phyloP scores from a whole-genome alignment of 352 stramenopile genomes.

The Lagenidium sp. region DNA sequence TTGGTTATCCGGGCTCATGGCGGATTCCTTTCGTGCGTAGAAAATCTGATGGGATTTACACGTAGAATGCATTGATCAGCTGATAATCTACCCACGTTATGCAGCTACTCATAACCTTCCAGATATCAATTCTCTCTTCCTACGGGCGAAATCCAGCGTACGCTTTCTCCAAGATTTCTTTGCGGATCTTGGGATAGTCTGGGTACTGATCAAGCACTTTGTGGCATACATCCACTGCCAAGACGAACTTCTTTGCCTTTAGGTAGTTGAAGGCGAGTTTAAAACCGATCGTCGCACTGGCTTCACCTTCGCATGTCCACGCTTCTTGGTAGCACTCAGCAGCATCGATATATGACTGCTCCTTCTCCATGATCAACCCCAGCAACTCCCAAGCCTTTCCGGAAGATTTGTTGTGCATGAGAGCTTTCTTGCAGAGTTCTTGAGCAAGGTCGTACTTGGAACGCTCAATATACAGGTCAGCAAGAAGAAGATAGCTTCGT shows the following conservation, averaged over 20 bases:
- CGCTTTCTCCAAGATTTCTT: conserved; percentile 92
- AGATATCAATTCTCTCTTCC: background rate
- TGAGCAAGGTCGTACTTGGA: conserved; percentile 92
- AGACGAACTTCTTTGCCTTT: conserved; percentile 88
- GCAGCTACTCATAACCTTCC: background rate
- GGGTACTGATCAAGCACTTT: conserved; percentile 91
- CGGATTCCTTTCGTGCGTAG: too few species aligned
- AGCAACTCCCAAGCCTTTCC: conserved; percentile 91
- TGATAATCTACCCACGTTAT: too few species aligned
- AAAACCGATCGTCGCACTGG: conserved; percentile 86
- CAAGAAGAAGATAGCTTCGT: conserved; percentile 88
- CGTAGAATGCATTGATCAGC: too few species aligned
- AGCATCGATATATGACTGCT: conserved; percentile 88
- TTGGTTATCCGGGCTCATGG: too few species aligned
- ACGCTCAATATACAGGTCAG: conserved; percentile 89
- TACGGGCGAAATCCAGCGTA: conserved; percentile 82
- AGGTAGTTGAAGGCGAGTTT: conserved; percentile 96
- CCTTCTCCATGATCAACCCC: conserved; percentile 93
- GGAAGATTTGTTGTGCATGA: conserved; percentile 91
- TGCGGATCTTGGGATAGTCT: conserved; percentile 92
- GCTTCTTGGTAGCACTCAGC: conserved; percentile 91
- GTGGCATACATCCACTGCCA: conserved; percentile 89
- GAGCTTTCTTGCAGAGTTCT: conserved; percentile 88
- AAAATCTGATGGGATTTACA: too few species aligned
- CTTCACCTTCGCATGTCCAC: conserved; percentile 74